These are phyloP conservation scores for Irpex lacteus DNA, from an alignment of 1,284 basidiomycete genomes.

Conservation along the genomic window DNA sequence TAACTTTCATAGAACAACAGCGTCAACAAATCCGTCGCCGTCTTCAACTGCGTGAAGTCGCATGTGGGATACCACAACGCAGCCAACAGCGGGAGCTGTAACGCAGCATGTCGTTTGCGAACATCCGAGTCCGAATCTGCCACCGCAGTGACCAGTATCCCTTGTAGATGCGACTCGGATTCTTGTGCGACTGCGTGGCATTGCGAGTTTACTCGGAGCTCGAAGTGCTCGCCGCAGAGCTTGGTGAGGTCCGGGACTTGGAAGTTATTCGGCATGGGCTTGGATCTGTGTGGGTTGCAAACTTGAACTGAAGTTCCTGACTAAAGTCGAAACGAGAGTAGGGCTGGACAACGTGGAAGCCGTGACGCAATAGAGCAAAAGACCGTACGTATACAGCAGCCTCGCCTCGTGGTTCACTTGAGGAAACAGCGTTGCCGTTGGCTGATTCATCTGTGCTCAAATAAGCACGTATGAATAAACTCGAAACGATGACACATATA, in stretches of 20 bases:
- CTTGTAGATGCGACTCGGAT: slow-evolving; percentile 42
- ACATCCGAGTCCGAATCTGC: slow-evolving; percentile 23
- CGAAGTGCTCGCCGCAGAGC: slow-evolving; percentile 40
- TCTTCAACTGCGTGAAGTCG: slow-evolving; percentile 50
- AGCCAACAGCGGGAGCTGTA: slow-evolving; percentile 52
- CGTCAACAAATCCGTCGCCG: slow-evolving; percentile 49
- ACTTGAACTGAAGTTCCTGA: no score
- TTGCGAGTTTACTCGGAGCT: slow-evolving; percentile 50
- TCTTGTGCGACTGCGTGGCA: slow-evolving; percentile 43
- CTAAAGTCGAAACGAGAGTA: no score
- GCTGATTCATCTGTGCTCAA: no score
- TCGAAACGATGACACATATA: neutral
- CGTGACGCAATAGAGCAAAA: no score
- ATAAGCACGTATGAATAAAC: no score
- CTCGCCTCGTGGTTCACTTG: no score
- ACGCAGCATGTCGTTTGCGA: slow-evolving; percentile 25
- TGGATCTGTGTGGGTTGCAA: neutral
- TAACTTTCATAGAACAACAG: slow-evolving; percentile 32
- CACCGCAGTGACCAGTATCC: slow-evolving; percentile 17
- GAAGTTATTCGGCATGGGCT: slow-evolving; percentile 35
- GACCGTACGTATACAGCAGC: no score
- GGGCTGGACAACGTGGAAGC: no score
- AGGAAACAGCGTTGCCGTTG: no score
- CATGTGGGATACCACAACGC: slow-evolving; percentile 55
- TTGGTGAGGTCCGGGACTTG: slow-evolving; percentile 58